These are phyloP conservation scores for Aspergillus glaucus DNA, from an alignment of 2,329 filamentous ascomycete species.

Conservation along the genomic window DNA sequence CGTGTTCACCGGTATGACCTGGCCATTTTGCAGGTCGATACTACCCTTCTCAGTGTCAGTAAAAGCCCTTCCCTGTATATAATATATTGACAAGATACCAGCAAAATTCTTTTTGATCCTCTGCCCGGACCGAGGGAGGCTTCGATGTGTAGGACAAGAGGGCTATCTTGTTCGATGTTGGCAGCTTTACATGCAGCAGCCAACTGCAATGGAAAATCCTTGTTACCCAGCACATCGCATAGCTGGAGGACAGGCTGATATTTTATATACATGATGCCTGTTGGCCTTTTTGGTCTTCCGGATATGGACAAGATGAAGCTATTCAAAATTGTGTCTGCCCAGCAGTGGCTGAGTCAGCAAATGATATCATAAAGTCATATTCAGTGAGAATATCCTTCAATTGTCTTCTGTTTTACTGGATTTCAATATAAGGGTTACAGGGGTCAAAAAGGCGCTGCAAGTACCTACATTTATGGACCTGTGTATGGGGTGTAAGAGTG, in stretches of 20 bases:
- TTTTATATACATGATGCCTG: background rate
- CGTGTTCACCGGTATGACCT: conserved; percentile 1
- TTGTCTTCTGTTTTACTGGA: too few relatives aligned
- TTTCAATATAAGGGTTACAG: too few relatives aligned
- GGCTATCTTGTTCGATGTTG: background rate
- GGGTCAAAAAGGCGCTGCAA: too few relatives aligned
- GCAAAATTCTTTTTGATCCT: background rate
- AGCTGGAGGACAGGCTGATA: conserved; percentile 2
- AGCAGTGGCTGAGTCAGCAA: background rate
- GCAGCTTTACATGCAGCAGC: conserved; percentile 2
- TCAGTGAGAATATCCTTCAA: background rate
- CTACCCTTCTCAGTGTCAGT: conserved; percentile 7
- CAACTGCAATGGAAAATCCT: conserved; percentile 5
- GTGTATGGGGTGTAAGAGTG: too few relatives aligned
- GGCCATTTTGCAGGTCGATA: conserved; percentile 7
- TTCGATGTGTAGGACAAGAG: conserved; percentile 7
- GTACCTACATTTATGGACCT: too few relatives aligned
- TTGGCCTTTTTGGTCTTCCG: background rate
- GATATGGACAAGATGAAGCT: background rate
- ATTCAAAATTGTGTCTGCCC: background rate
- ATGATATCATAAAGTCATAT: background rate
- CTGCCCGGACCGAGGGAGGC: conserved; percentile 1
- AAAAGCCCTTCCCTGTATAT: background rate
- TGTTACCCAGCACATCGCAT: conserved; percentile 6
- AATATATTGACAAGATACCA: background rate